Base-by-base conservation (phyloP, 805 yeast species). In the Tetrapisispora phaffii region DNA sequence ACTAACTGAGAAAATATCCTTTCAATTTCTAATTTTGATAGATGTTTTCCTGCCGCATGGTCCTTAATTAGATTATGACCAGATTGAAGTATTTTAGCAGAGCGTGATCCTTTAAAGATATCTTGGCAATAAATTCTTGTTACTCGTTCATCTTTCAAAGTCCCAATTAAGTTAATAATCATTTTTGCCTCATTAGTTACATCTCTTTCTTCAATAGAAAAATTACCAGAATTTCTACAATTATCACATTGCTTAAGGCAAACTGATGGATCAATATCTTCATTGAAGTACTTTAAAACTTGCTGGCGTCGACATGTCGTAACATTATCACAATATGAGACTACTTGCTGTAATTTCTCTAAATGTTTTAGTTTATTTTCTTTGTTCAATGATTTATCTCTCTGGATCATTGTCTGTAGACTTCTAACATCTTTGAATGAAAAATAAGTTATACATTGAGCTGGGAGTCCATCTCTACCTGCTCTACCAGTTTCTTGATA, bases 401-500 rank as follows among this genome's bases (percentile, higher is more conserved):
- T 72, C 44, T 79, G 80, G 39, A 93, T 88, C 78, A 87, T 75
- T 15, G 79, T 71, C 61, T 84, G 88, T 42, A 93, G 67, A 26
- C 79, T 68, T 46, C 87, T 69, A 0, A 90, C 94, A 66, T 93
- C 98, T 48, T 77, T 75, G 65, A 82, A 83, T 12, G 80, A 74
- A 62, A 84, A 93, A 55, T 77, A 90, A 74, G 93, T 74, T 7
- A 86, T 75, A 66, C 98, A 93, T 44, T 80, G 82, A 1, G 95
- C 82, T 36, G 70, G 76, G 6, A 75, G 67, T 0, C 98, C 98
- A 68, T 93, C 99, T 67, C 99, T 77, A 7, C 98, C 98, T 2
- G 97, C 98, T 66, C 99, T 79, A 15, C 99, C 99, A 1, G 98
- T 90, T 62, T 93, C 98, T 64, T 93, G 99, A 57, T 93, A 93